Base-by-base conservation (phyloP, 2,329 filamentous ascomycete genomes). In the Drechmeria coniospora region DNA sequence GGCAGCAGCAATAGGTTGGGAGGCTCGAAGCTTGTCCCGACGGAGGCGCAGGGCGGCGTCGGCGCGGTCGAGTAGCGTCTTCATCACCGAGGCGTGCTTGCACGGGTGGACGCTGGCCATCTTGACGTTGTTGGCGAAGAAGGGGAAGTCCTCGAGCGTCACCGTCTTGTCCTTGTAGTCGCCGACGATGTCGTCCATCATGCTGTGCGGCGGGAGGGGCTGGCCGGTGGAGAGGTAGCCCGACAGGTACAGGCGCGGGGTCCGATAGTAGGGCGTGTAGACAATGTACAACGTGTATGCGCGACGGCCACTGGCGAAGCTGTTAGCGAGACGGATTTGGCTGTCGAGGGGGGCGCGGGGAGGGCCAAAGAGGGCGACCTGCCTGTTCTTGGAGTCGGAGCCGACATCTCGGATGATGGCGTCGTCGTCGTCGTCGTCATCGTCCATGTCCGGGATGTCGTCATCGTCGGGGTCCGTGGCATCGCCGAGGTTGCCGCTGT, bases 281-380 rank as follows among this genome's bases (percentile, higher is more conserved):
- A 84, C 90, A 47, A 98, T 95, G 65, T 98, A 98, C 40, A 98
- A 77, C 24, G 80, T 93, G 55, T 98, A 98, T n/a, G 82, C 92
- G 41, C 90, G 79, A 28, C 81, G 69, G 29, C 80, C 76, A 32
- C 82, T 92, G 39, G n/a, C 8, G 13, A 15, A n/a, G n/a, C n/a
- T n/a, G n/a, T n/a, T 14, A 22, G 18, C 7, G n/a, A 10, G 15
- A 7, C 11, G 11, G 12, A 6, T 23, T 11, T 27, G 15, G 12
- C 6, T n/a, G 15, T 4, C 23, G 23, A 16, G 3, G 22, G 21
- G 32, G n/a, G 20, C 5, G 23, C 33, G 10, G 10, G 14, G 3
- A 21, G 5, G 17, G 13, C 15, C 12, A 11, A 13, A n/a, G 15
- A 12, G 18, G 6, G 14, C 11, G 5, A 11, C 52, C 35, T 45